Base-by-base conservation (phyloP, 129 eudicot species). In the Chrysanthemum seticuspe region DNA sequence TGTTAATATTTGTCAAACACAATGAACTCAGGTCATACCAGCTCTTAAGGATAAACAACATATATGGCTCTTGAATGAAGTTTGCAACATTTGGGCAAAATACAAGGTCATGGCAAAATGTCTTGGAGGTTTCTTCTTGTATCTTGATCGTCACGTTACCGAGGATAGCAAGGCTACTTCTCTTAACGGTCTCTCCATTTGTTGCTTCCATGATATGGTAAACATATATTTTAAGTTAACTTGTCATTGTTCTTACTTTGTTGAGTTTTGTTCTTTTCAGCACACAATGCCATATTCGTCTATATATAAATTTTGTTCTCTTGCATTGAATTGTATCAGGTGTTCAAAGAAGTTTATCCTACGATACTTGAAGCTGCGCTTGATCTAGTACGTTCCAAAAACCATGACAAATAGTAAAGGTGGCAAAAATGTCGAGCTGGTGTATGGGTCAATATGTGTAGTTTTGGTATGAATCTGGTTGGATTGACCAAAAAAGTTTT, bases 91-190 rank as follows among this genome's bases (percentile, higher is more conserved):
- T 85, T 87, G 89, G 89, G 45, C 72, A 47, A 87, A 64, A 19
- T 87, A 87, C 85, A 77, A 77, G 66, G 65, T 77, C 49, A 81
- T 87, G 92, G 79, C 82, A 6, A 79, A 72, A 79, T 84, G 83
- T 73, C 85, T 87, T 45, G 81, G 80, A 59, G 82, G 83, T 66
- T 65, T 87, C 69, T 87, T 84, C 67, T 49, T 65, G 56, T 87
- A 87, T 73, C 85, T 84, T 68, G 88, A 84, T 60, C 83, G 88
- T 23, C 76, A 79, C 70, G 71, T 50, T 74, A 21, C 59, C 23
- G 78, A 83, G 65, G 81, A 75, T 15, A 53, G 64, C 15, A 66
- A n/a, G 56, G 19, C 60, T 19, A 67, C 18, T 18, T 69, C 85
- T n/a, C 87, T 87, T 73, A 55, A 13, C 4, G 73, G 79, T 50